Base-by-base conservation (phyloP, 495 filamentous ascomycete species). In the Penicillium ochrochloron region DNA sequence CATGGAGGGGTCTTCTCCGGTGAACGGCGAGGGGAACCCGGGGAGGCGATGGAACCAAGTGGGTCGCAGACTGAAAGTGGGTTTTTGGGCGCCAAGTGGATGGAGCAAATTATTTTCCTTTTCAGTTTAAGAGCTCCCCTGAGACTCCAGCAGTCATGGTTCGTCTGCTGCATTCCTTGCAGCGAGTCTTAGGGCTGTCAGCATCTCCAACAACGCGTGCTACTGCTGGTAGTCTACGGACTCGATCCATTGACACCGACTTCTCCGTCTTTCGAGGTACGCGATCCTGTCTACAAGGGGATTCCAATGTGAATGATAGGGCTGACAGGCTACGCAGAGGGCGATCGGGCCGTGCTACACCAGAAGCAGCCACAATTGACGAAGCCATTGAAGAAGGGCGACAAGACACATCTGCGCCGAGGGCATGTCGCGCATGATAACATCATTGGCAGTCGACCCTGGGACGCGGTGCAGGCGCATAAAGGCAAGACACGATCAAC, bases 361-460 rank as follows among this genome's bases (percentile, higher is more conserved):
- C 76, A 73, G 25, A 82, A 81, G 60, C 78, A 75, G 12, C 82
- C 85, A 3, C 67, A 75, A 34, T 76, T 91, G 51, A 81, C 81
- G 0, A 79, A 79, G 52, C 82, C 82, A 7, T 78, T 91, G 44
- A 77, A 69, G 31, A 67, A 57, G 11, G 79, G 75, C 41, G 75
- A 78, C 25, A 81, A 75, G 62, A 76, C 82, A 19, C 70, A 84
- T 12, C 78, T 80, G 10, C 79, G 82, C 42, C 71, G 74, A 14
- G 90, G 88, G 23, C 54, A 65, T 33, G 70, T 93, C 46, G 34
- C 69, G 0, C 89, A 91, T 66, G 74, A 83, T 58, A 76, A 83
- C 53, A 87, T 93, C 64, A 87, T 94, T 71, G 89, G 89, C 46
- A 84, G 81, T 55, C 66, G 69, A n/a, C 68, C 82, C 2, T 79